phyloP scores from a whole-genome alignment of 2,329 filamentous ascomycete species.

The Chrysoporthe cubensis region DNA sequence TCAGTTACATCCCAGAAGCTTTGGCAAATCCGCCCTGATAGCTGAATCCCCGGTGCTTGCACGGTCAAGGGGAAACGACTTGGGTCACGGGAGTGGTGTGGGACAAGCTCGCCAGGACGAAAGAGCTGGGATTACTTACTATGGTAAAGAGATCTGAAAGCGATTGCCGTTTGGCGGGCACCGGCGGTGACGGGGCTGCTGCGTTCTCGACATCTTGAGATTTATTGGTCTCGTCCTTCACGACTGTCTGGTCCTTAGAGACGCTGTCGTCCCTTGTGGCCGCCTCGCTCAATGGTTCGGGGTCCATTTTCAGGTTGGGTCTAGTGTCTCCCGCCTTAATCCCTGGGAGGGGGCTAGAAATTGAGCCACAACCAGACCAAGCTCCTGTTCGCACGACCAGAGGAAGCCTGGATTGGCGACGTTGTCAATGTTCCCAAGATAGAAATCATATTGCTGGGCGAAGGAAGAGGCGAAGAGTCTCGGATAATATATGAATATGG shows the following conservation, averaged over 20 bases:
- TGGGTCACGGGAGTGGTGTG: background rate
- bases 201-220: background rate
- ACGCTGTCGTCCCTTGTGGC: background rate
- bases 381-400: background rate
- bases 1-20: too few species aligned
- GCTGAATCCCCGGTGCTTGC: background rate
- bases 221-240: background rate
- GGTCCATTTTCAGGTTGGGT: background rate
- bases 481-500: too few species aligned
- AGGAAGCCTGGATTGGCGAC: too few species aligned
- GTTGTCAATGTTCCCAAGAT: too few species aligned
- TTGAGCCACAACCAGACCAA: background rate
- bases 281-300: background rate
- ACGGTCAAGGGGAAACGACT: background rate
- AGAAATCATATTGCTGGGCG: too few species aligned
- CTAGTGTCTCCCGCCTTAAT: background rate
- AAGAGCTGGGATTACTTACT: background rate
- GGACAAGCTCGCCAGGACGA: too few species aligned
- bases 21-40: background rate
- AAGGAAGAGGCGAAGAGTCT: too few species aligned
- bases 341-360: background rate
- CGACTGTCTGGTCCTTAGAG: background rate
- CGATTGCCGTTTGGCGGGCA: background rate
- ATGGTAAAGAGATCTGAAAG: slow-evolving; percentile 5
- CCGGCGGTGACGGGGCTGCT: background rate